Conservation (phyloP, 768 basidiomycete genomes). For the Hysterangium stoloniferum region DNA sequence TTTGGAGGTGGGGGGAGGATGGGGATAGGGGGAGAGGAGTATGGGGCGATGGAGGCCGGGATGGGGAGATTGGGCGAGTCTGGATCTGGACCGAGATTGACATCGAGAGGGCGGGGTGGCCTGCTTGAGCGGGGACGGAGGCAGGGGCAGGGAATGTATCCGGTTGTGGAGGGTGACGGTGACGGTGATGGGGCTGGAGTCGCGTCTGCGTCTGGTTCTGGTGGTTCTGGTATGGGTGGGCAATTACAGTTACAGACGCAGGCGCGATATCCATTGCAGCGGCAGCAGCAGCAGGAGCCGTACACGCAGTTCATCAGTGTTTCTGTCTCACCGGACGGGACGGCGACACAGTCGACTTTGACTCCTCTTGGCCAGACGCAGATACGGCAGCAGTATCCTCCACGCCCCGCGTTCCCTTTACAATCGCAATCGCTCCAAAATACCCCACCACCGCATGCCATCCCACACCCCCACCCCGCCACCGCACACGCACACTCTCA, state of each 20-base stretch:
- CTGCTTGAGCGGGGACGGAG: no score
- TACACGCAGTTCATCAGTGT: no score
- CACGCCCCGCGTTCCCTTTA: not conserved
- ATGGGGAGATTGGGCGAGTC: not conserved
- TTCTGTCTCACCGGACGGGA: not conserved
- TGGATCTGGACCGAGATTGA: not conserved
- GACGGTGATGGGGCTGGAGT: no score
- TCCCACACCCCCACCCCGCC: not conserved
- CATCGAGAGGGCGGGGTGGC: not conserved
- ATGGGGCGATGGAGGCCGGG: not conserved
- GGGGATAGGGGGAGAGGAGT: not conserved
- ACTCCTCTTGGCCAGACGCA: not conserved
- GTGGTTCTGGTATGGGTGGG: no score
- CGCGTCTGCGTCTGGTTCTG: no score
- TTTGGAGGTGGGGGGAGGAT: not conserved
- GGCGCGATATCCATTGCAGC: no score
- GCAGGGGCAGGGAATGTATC: no score
- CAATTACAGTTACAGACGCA: no score
- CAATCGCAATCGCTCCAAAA: not conserved
- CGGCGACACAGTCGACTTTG: not conserved
- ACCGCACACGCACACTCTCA: not conserved
- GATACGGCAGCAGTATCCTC: not conserved
- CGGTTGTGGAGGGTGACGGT: no score
- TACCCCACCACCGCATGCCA: not conserved
- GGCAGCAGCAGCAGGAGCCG: no score